phyloP scores from a whole-genome alignment of 2,329 filamentous ascomycete species.

The Epichloe uncinata region DNA sequence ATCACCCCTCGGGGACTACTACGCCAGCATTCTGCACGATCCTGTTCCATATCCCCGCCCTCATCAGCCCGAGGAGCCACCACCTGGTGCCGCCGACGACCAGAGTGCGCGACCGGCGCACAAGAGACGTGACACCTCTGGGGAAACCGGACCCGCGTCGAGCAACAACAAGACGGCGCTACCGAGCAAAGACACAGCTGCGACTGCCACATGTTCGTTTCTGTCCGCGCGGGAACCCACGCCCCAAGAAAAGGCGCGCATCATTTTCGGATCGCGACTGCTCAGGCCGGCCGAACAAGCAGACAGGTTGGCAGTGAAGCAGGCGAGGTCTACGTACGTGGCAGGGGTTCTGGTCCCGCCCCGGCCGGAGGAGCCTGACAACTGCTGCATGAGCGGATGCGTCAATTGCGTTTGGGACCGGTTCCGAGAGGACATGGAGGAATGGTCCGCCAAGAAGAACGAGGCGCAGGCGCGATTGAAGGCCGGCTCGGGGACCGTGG shows the following conservation, averaged over 20 bases:
- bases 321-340: conserved; percentile 47
- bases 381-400: conserved; percentile 98
- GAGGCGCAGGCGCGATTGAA: conserved; percentile 46
- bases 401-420: conserved; percentile 95
- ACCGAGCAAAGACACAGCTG: conserved; percentile 2
- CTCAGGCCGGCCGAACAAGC: conserved; percentile 59
- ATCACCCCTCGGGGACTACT: conserved; percentile 44
- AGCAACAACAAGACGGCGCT: conserved; percentile 16
- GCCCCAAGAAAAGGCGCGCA: conserved; percentile 41
- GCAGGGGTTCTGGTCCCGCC: conserved; percentile 77
- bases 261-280: conserved; percentile 73
- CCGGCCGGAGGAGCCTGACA: conserved; percentile 78
- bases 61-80: conserved; percentile 30
- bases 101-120: conserved; percentile 8
- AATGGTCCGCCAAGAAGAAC: conserved; percentile 56
- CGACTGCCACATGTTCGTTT: conserved; percentile 5
- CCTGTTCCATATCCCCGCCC: conserved; percentile 26
- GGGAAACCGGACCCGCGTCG: not conserved
- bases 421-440: conserved; percentile 83
- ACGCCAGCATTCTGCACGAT: conserved; percentile 40
- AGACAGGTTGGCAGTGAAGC: conserved; percentile 43
- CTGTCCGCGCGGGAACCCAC: conserved; percentile 19
- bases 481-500: conserved; percentile 43
- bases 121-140: conserved; percentile 4
- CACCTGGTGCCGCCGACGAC: conserved; percentile 25